phyloP scores from a whole-genome alignment of 2,329 filamentous ascomycete species.

The Pseudocercospora fuligena region DNA sequence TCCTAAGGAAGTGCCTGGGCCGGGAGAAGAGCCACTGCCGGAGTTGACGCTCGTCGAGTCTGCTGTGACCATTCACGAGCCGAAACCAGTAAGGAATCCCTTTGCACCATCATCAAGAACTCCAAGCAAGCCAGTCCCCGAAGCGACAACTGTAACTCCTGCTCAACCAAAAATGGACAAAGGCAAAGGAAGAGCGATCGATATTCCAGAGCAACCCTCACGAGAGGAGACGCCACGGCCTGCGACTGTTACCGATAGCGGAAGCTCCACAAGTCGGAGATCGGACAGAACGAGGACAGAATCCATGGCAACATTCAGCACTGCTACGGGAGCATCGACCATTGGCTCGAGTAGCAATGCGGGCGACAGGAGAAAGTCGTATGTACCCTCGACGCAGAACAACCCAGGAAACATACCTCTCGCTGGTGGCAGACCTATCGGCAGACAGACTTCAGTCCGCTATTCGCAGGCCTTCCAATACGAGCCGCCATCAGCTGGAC shows the following conservation, averaged over 20 bases:
- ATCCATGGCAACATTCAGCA: slow-evolving; percentile 17
- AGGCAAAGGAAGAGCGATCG: slow-evolving; percentile 20
- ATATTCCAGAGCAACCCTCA: background rate
- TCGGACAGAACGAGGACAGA: slow-evolving; percentile 18
- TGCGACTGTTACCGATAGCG: slow-evolving; percentile 15
- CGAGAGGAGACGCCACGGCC: slow-evolving; percentile 7
- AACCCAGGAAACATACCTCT: slow-evolving; percentile 8
- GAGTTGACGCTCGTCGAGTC: slow-evolving; percentile 13
- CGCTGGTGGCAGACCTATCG: slow-evolving; percentile 8
- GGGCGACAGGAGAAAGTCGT: slow-evolving; percentile 3
- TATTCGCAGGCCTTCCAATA: slow-evolving; percentile 3
- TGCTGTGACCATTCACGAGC: slow-evolving; percentile 8
- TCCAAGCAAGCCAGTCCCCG: background rate
- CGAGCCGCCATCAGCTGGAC: slow-evolving; percentile 5
- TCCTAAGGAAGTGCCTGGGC: slow-evolving; percentile 8
- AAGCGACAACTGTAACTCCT: background rate
- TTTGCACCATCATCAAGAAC: slow-evolving; percentile 1
- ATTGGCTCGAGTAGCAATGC: slow-evolving; percentile 11
- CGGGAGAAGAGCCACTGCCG: slow-evolving; percentile 15
- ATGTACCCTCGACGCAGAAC: background rate
- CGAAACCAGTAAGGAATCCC: slow-evolving; percentile 2
- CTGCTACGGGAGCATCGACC: slow-evolving; percentile 16
- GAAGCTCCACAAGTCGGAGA: slow-evolving; percentile 15
- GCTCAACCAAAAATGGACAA: slow-evolving; percentile 19
- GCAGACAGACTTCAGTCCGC: background rate